Evolutionary conservation across 352 stramenopile genomes (phyloP), one percentile per base, ranked within the genome.

Genomic region (Phytopythium mirpurense): DNA sequence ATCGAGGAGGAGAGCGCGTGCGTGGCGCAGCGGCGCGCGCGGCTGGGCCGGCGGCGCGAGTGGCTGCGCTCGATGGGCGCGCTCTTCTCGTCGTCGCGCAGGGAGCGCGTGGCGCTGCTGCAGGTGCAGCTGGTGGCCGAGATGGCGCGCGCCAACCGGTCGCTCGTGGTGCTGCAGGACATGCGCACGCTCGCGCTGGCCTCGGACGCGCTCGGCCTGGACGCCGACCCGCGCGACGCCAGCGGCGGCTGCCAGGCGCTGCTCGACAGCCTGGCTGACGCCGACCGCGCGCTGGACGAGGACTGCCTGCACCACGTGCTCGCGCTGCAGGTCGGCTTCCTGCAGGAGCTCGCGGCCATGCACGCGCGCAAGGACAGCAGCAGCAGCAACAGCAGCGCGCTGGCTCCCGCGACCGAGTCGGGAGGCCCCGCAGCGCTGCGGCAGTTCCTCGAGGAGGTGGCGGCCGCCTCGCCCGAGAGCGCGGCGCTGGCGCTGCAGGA

Each of bases 121-220:
- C 79, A 82, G 56, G 86, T 90, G 72, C 74, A 88, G 51, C 62
- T 90, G 2, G 70, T 86, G 29, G 79, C 79, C n/a, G 72, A 84
- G 27, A 71, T 86, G 21, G 77, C 79, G 32, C 74, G 70, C 34
- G 57, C 67, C 54, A 80, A 82, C 55, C 79, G 79, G 0, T 88
- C 77, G 46, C 59, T 90, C n/a, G 70, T 60, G 27, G 59, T 80
- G 37, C 49, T 80, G 8, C 62, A 68, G 48, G 68, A 80, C 49
- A 65, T 66, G 54, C 64, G 63, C 36, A 70, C 64, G 62, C 51
- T 80, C 14, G 44, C 83, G 51, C 58, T 73, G 49, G 56, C 58
- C 41, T 51, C 61, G 45, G 59, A 73, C 14, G 52, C 70, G 44
- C 59, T 32, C 1, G 41, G 32, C 12, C n/a, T 45, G 10, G 41